Percentiles rank a stretch among this genome's conserved stretches.
Conservation (phyloP, 257 asterid species). For the Coffea eugenioides region DNA sequence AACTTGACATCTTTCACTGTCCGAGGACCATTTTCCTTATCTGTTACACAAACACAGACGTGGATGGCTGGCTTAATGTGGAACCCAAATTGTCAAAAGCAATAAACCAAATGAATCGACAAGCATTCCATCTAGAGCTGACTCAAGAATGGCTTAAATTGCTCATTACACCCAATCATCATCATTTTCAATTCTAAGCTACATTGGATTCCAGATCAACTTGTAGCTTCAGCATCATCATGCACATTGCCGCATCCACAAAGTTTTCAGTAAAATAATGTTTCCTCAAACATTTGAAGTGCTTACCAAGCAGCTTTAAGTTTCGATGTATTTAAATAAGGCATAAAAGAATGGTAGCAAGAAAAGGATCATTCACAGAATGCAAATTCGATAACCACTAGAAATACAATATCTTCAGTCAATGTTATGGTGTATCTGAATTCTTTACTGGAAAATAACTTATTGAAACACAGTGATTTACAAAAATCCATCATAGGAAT, state of each 20-base stretch:
- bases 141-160: not conserved
- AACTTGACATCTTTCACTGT: constrained; percentile 78
- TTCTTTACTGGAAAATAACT: not conserved
- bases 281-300: not conserved
- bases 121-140: not conserved
- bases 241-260: not conserved
- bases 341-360: not conserved
- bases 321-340: not conserved
- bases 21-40: constrained; percentile 66
- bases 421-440: not conserved
- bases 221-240: not conserved
- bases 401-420: not conserved
- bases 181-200: not conserved
- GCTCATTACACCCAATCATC: not conserved
- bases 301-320: not conserved
- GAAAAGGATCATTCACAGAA: not conserved
- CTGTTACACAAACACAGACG: constrained; percentile 35
- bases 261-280: not conserved
- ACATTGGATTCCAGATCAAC: not conserved
- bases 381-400: not conserved
- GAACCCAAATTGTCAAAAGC: not conserved
- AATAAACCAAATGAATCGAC: not conserved
- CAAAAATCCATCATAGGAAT: not conserved
- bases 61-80: not conserved
- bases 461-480: not conserved